These are phyloP conservation scores for Citrus reticulata DNA, from an alignment of 345 rosid species.

Conservation along the genomic window DNA sequence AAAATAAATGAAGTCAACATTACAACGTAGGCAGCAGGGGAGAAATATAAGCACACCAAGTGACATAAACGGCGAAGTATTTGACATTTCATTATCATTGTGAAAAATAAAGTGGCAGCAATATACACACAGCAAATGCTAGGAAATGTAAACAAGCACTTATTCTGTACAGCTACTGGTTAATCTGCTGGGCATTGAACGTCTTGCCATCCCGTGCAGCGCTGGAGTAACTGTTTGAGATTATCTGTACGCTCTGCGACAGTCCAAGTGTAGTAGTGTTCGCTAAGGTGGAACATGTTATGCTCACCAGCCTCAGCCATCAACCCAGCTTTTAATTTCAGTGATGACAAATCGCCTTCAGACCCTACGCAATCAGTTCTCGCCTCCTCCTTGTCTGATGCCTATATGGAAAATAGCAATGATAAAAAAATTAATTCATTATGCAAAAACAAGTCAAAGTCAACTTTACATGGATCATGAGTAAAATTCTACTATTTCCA, in stretches of 20 bases:
- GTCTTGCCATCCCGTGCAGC: constrained; percentile 65
- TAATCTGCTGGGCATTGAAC: constrained; percentile 55
- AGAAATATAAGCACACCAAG: neutral
- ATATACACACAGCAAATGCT: neutral
- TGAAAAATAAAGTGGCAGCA: neutral
- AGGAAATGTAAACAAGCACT: neutral
- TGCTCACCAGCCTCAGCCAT: constrained; percentile 23
- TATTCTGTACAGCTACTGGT: constrained; percentile 4
- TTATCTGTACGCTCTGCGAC: constrained; percentile 55
- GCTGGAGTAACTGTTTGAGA: constrained; percentile 64
- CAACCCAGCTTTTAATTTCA: constrained; percentile 65
- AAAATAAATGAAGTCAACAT: neutral
- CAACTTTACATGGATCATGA: neutral
- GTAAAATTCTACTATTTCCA: neutral
- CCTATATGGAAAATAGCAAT: constrained; percentile 35
- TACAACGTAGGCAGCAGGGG: neutral
- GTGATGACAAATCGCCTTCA: constrained; percentile 63
- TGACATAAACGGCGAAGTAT: neutral
- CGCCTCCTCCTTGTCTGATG: constrained; percentile 55
- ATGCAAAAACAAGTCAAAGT: neutral
- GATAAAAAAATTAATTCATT: neutral
- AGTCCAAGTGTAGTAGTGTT: constrained; percentile 68
- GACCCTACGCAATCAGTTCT: constrained; percentile 58
- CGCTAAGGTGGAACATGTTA: constrained; percentile 59
- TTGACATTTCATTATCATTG: neutral